Evolutionary conservation across 345 rosid species (phyloP), one percentile per base, ranked within the genome.

Genomic region (Aquilaria sinensis): DNA sequence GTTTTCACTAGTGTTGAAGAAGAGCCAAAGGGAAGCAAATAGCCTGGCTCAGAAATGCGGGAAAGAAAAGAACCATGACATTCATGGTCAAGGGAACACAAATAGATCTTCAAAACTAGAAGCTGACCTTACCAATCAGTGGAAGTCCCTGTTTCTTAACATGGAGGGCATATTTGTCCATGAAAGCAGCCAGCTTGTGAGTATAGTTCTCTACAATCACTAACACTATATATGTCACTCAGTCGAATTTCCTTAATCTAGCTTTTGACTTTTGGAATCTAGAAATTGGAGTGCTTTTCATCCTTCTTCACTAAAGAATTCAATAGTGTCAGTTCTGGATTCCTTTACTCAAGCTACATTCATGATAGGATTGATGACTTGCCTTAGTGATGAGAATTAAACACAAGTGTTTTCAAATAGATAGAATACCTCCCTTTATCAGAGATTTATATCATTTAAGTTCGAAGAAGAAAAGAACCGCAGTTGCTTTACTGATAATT

Each of bases 121-220:
- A 64, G 65, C 86, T 63, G 77, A 80, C 50, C 82, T 82, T 64
- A 78, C 66, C 47, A 79, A 66, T 64, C 97, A 86, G 57, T 93
- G 97, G 98, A 79, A 70, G 69, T 81, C 90, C 4, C 96, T 88
- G 62, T 93, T 93, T 81, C 89, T 80, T 52, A 81, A 74, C 77
- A 90, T 83, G 98, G 90, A 82, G 10, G 85, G 85, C 51, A 73
- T 82, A 57, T 74, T 90, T 65, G 74, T 63, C 47, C 77, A 58
- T 33, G 98, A 93, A 81, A 76, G 76, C 86, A 77, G 32, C 65
- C 83, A 86, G 53, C 96, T 86, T 62, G 98, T 93, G 68, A 93
- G 99, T 81, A 50, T 61, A 12, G 34, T 59, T 16, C 46, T 47
- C 41, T 57, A 23, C 4, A 23, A 23, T 23, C 48, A 47, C 45